A percentile compares a stretch with the other conserved stretches of the same genome.
phyloP scores from a whole-genome alignment of 2,329 filamentous ascomycete genomes.

The Trichophyton rubrum region DNA sequence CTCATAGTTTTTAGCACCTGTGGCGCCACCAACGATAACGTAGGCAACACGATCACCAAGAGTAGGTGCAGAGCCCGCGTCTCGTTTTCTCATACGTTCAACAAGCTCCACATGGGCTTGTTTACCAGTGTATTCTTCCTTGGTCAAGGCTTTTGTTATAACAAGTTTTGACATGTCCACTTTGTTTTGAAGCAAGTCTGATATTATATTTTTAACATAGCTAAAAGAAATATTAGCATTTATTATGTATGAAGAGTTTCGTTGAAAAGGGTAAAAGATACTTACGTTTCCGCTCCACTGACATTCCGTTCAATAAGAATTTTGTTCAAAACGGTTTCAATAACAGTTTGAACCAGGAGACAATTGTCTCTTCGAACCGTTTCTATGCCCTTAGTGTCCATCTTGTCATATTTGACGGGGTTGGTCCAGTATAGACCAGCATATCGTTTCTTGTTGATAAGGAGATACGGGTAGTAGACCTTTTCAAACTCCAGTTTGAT shows the following conservation, averaged over 20 bases:
- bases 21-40: conserved; percentile 87
- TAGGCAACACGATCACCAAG: conserved; percentile 95
- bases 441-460: conserved; percentile 99
- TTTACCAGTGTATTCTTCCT: conserved; percentile 77
- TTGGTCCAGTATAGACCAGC: conserved; percentile 97
- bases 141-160: conserved; percentile 93
- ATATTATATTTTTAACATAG: conserved; percentile 92
- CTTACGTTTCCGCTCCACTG: conserved; percentile 83
- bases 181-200: conserved; percentile 91
- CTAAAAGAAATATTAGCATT: conserved; percentile 40
- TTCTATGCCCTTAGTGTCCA: conserved; percentile 99
- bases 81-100: conserved; percentile 92
- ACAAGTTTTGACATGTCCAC: conserved; percentile 98
- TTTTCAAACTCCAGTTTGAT: conserved; percentile 99
- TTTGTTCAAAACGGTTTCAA: conserved; percentile 91
- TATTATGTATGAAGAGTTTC: neutral
- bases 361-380: conserved; percentile 97
- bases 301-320: conserved; percentile 89
- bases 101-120: conserved; percentile 94
- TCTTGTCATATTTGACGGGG: conserved; percentile 91
- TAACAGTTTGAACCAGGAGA: conserved; percentile 86
- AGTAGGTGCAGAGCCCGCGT: conserved; percentile 81
- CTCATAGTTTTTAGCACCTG: conserved; percentile 89
- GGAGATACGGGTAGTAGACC: conserved; percentile 91
- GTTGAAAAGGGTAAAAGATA: conserved; percentile 14